Percentiles rank a stretch among this genome's conserved stretches.
Conservation (phyloP, 202 grass and related monocot species). For the Carex sylvatica region DNA sequence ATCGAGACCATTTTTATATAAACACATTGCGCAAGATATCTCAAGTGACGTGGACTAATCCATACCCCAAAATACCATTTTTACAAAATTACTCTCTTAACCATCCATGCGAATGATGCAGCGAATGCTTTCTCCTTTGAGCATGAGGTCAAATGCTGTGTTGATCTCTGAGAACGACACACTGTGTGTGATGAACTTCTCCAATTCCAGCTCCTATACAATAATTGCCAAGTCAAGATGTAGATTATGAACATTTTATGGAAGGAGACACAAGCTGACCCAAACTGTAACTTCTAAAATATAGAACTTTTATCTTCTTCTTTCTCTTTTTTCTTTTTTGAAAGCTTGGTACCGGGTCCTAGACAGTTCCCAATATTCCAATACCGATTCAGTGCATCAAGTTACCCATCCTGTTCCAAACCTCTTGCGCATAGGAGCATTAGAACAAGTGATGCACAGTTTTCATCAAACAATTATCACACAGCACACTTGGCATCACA, state of each 20-base stretch:
- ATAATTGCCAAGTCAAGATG: background rate
- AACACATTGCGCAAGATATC: background rate
- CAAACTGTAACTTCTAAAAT: background rate
- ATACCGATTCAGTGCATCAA: too few species aligned
- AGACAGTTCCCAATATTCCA: too few species aligned
- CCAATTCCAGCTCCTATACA: constrained; percentile 70
- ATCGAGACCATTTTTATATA: background rate
- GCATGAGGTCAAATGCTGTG: constrained; percentile 83
- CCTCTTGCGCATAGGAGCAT: too few species aligned
- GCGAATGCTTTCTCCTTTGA: constrained; percentile 66
- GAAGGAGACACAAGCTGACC: background rate
- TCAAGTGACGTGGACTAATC: background rate
- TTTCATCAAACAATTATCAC: too few species aligned
- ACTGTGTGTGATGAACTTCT: constrained; percentile 87
- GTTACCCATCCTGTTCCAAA: too few species aligned
- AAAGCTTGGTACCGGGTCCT: background rate
- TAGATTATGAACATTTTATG: background rate
- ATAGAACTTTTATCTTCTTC: background rate
- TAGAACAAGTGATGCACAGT: constrained; percentile 31
- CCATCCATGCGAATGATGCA: constrained; percentile 88
- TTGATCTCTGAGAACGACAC: constrained; percentile 75
- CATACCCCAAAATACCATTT: background rate
- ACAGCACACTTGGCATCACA: constrained; percentile 57
- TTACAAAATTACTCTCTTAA: constrained; percentile 23
- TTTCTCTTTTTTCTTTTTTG: background rate